These are phyloP conservation scores for Euphorbia lathyris DNA, from an alignment of 345 rosid genomes.

Conservation along the genomic window DNA sequence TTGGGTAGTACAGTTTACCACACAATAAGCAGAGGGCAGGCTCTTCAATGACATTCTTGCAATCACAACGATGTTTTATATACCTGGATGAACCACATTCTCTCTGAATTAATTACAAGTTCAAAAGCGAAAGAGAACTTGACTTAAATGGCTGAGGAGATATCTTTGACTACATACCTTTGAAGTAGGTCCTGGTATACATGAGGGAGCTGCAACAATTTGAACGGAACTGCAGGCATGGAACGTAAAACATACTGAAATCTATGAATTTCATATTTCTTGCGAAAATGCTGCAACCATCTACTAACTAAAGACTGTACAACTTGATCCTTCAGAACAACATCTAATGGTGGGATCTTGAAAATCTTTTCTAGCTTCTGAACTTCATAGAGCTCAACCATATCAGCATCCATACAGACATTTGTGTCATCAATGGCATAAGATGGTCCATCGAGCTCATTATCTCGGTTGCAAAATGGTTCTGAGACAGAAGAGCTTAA, in stretches of 20 bases:
- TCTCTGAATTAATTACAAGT: conserved; percentile 11
- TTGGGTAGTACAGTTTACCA: conserved; percentile 81
- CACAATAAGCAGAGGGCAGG: conserved; percentile 87
- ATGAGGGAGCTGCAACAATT: conserved; percentile 77
- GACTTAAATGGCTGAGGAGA: conserved; percentile 15
- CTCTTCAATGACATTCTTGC: conserved; percentile 49
- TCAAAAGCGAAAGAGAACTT: conserved; percentile 5
- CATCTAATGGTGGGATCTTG: conserved; percentile 62
- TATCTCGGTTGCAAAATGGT: conserved; percentile 46
- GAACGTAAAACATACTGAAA: conserved; percentile 36
- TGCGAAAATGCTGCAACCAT: conserved; percentile 68
- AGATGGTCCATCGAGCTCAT: conserved; percentile 32
- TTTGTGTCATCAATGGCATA: conserved; percentile 30
- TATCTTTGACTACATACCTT: conserved; percentile 48
- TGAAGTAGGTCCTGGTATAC: conserved; percentile 77
- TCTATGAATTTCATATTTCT: conserved; percentile 35
- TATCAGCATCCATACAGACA: conserved; percentile 31
- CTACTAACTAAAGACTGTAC: conserved; percentile 42
- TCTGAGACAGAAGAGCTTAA: conserved; percentile 49
- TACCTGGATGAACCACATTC: conserved; percentile 45
- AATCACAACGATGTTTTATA: conserved; percentile 68
- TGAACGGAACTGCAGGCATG: conserved; percentile 71
- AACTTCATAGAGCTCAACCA: conserved; percentile 55
- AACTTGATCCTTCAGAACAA: conserved; percentile 48
- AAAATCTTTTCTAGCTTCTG: conserved; percentile 68